These are phyloP conservation scores for Capronia epimyces DNA, from an alignment of 2,329 filamentous ascomycete genomes.

Conservation along the genomic window DNA sequence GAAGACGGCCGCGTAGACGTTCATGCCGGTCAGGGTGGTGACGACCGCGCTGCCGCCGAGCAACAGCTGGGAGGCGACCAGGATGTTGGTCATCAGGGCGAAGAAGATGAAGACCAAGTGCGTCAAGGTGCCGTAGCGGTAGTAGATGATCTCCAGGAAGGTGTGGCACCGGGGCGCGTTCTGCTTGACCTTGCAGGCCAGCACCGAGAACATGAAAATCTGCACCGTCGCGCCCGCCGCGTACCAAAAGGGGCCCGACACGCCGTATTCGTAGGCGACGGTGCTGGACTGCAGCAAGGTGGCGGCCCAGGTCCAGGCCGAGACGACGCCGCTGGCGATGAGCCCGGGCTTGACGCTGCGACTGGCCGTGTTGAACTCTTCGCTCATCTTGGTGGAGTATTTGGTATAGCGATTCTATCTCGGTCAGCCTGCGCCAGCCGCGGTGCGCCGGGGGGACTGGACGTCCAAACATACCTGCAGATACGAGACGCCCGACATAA, in stretches of 20 bases:
- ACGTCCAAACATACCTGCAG: conserved; percentile 41
- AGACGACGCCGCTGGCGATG: conserved; percentile 79
- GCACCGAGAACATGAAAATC: conserved; percentile 79
- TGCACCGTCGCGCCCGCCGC: conserved; percentile 71
- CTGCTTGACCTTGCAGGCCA: conserved; percentile 47
- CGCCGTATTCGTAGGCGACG: conserved; percentile 72
- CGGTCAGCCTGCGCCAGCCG: neutral
- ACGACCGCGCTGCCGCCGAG: conserved; percentile 40
- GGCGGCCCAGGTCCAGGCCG: conserved; percentile 70
- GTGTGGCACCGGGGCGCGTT: conserved; percentile 35
- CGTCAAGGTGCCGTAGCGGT: conserved; percentile 65
- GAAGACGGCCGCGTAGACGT: conserved; percentile 41
- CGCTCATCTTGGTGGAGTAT: conserved; percentile 68
- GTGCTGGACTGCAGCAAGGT: conserved; percentile 56
- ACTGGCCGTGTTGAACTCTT: conserved; percentile 86
- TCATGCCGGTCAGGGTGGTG: conserved; percentile 39
- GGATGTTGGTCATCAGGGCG: conserved; percentile 74
- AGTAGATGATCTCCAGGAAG: conserved; percentile 73
- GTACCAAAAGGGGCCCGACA: conserved; percentile 60
- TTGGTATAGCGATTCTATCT: conserved; percentile 13
- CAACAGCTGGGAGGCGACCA: conserved; percentile 55
- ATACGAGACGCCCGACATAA: conserved; percentile 39
- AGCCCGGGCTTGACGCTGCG: conserved; percentile 82
- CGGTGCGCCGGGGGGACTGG: conserved; percentile 8
- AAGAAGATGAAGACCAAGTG: conserved; percentile 78